Evolutionary conservation across 352 stramenopile species (phyloP), one percentile per base, ranked within the genome.

Genomic region (Peronospora belbahrii): DNA sequence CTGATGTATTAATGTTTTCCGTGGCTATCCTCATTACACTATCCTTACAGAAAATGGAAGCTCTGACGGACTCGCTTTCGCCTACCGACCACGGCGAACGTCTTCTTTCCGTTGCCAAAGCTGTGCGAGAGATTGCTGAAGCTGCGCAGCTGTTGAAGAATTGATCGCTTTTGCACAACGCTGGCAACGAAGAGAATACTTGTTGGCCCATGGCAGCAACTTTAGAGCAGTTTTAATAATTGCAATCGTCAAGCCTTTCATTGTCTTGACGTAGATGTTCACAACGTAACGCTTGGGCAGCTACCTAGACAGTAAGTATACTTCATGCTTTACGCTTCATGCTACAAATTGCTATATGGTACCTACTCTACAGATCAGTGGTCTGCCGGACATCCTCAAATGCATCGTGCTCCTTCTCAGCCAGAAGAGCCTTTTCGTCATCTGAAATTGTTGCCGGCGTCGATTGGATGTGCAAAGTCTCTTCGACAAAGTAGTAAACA

Each of bases 41-140:
- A 9, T 42, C 22, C 19, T 31, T 39, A 38, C 55, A 90, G 79
- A 90, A 88, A 88, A 78, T 90, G 45, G 67, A 65, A 56, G 57
- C 72, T 14, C 59, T 87, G 40, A 71, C 73, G 14, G 45, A 68
- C 20, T 75, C 72, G 11, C 55, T 90, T 6, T 79, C 70, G 11
- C 53, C 67, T 3, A 60, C 50, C 17, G 78, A 85, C 47, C 67
- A 85, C 46, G 70, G 52, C 38, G 78, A 87, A 47, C 74, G 78
- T 9, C 59, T 84, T 3, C 30, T 72, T 2, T 62, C 70, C 13
- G 59, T 85, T 0, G 51, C 72, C 17, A 85, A 83, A 49, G 72
- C 76, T 36, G 66, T 91, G 37, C 61, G 67, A 20, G 76, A 91
- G 24, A 64, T 91, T 32, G 68, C 73, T 22, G 55, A 79, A 47